Evolutionary conservation across 345 rosid genomes (phyloP), one percentile per base, ranked within the genome.

Genomic region (Euphorbia tirucalli): DNA sequence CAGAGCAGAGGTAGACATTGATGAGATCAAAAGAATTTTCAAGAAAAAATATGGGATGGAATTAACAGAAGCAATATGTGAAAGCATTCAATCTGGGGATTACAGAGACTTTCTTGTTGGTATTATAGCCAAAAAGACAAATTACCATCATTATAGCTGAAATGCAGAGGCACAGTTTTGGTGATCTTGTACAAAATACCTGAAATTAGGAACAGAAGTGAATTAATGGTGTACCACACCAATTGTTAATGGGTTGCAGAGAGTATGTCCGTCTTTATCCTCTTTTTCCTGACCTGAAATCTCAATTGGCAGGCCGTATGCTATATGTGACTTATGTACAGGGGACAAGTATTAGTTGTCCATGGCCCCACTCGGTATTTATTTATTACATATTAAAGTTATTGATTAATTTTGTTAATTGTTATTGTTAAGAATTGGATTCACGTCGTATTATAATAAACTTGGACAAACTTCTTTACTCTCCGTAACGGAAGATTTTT

Each of bases 1-100:
- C 75, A 84, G 89, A 74, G 81, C 85, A 16, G 92, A 86, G 72
- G 37, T 78, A 61, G 92, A 90, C 77, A 72, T 85, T 83, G 77
- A 75, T 49, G 87, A 83, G 61, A 82, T 88, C 30, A 81, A 73
- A 43, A 73, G 49, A 65, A 72, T 59, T 21, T 86, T 86, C 71
- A 77, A 71, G 82, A 65, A 59, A 7, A 86, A 81, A 71, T 81
- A 85, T 77, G 84, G 75, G 7, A 21, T 78, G 43, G 87, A 83
- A 46, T 61, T 88, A 32, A 80, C 63, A 77, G 84, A 85, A 19
- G 79, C 84, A 75, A 85, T 88, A 30, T 59, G 48, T 44, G 81
- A 83, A 46, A 78, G 73, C 74, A 71, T 81, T 15, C 70, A 75
- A 24, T 66, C 82, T 0, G 89, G 84, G 32, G 87, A 86, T 55